These are phyloP conservation scores for Calocybe cyanea DNA, from an alignment of 768 basidiomycete genomes.

Conservation along the genomic window DNA sequence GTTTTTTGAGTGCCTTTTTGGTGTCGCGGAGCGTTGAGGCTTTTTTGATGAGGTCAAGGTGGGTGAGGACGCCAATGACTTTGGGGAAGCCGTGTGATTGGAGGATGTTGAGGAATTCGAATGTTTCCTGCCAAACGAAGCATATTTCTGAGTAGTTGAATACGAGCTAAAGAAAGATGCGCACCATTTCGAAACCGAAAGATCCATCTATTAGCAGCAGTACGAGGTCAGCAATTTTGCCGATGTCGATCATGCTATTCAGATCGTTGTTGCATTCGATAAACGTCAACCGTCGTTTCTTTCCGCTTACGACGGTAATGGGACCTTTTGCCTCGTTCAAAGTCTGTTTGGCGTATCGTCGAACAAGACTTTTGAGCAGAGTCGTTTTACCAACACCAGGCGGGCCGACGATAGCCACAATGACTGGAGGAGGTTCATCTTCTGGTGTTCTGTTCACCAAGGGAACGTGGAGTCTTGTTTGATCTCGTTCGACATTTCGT, in stretches of 20 bases:
- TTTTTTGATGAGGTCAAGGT: conserved; percentile 96
- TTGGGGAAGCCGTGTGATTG: conserved; percentile 98
- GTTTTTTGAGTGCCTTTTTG: conserved; percentile 93
- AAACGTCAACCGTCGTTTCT: conserved; percentile 90
- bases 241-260: conserved; percentile 98
- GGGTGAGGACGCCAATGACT: conserved; percentile 93
- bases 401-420: conserved; percentile 93
- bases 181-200: conserved; percentile 98
- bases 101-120: conserved; percentile 96
- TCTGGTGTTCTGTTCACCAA: conserved; percentile 93
- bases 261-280: conserved; percentile 97
- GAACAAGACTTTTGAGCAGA: conserved; percentile 84
- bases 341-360: conserved; percentile 92
- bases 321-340: conserved; percentile 88
- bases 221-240: conserved; percentile 93
- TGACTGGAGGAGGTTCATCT: conserved; percentile 86
- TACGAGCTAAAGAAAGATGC: too few relatives aligned
- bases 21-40: conserved; percentile 78
- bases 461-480: conserved; percentile 93
- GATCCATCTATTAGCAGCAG: conserved; percentile 97
- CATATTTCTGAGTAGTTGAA: too few relatives aligned
- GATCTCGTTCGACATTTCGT: conserved; percentile 88
- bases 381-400: conserved; percentile 97
- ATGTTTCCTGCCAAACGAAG: too few relatives aligned
- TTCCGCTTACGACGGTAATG: conserved; percentile 91